These are phyloP conservation scores for Citrus unshiu DNA, from an alignment of 345 rosid species.

Conservation along the genomic window DNA sequence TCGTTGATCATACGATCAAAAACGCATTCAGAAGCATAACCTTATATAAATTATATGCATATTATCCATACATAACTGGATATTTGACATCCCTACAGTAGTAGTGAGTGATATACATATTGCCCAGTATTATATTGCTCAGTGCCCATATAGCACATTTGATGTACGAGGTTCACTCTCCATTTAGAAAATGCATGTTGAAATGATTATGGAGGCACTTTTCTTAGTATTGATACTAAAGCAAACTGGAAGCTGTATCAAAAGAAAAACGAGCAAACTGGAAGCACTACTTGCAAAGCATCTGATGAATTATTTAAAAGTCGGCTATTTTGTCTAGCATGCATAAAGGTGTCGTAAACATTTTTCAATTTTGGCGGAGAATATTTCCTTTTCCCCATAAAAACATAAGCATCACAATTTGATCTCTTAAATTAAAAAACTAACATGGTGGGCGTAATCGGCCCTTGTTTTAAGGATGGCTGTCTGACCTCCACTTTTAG, in stretches of 20 bases:
- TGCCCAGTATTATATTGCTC: too few species aligned
- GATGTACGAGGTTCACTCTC: too few species aligned
- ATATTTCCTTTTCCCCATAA: neutral
- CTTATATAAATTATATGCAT: neutral
- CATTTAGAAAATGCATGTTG: neutral
- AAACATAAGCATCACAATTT: neutral
- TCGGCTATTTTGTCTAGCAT: neutral
- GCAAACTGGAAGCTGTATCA: neutral
- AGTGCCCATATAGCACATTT: neutral
- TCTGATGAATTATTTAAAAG: neutral
- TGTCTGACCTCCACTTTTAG: conserved; percentile 2
- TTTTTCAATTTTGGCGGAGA: neutral
- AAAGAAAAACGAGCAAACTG: neutral
- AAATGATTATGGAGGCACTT: neutral
- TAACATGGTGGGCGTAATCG: neutral
- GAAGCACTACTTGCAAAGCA: neutral
- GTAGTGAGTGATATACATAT: too few species aligned
- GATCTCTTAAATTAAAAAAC: neutral
- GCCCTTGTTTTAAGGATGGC: conserved; percentile 8
- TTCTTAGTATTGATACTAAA: neutral
- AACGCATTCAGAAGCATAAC: neutral
- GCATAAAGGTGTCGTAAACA: neutral
- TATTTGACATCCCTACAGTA: too few species aligned
- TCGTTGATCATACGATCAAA: neutral
- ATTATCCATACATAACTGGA: too few species aligned